Conservation (phyloP, 2,329 filamentous ascomycete species). For the Aspergillus udagawae region DNA sequence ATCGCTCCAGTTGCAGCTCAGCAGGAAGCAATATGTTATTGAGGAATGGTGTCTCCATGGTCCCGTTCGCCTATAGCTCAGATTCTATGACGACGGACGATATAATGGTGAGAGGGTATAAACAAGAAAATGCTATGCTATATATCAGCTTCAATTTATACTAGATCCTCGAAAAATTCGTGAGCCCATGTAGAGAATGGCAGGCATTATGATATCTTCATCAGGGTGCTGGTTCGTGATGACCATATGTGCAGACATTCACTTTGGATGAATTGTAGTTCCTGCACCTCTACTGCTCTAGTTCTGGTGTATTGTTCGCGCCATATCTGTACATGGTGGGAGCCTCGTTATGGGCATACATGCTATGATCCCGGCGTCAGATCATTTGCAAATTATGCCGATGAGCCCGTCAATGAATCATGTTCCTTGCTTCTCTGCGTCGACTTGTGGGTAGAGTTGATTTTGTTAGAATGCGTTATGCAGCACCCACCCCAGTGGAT, state of each 20-base stretch:
- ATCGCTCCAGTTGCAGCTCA: neutral
- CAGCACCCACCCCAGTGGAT: neutral
- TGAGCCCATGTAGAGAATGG: neutral
- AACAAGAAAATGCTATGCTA: neutral
- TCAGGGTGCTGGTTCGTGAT: no score
- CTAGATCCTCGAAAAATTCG: no score
- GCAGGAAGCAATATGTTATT: no score
- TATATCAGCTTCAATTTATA: neutral
- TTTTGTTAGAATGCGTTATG: neutral
- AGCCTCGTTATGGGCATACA: neutral
- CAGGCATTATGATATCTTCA: neutral
- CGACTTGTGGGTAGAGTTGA: neutral
- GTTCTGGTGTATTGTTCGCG: no score
- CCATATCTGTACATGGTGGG: no score
- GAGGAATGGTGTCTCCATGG: neutral
- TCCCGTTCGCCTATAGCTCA: neutral
- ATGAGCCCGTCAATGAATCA: no score
- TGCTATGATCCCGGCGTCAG: no score
- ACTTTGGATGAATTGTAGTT: neutral
- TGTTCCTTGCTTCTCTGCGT: neutral
- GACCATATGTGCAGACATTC: no score
- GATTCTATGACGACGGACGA: neutral
- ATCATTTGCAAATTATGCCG: no score
- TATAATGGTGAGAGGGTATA: neutral
- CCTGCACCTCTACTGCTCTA: neutral